Evolutionary conservation across 2,329 filamentous ascomycete genomes (phyloP).

Genomic region (Diaporthe citri): DNA sequence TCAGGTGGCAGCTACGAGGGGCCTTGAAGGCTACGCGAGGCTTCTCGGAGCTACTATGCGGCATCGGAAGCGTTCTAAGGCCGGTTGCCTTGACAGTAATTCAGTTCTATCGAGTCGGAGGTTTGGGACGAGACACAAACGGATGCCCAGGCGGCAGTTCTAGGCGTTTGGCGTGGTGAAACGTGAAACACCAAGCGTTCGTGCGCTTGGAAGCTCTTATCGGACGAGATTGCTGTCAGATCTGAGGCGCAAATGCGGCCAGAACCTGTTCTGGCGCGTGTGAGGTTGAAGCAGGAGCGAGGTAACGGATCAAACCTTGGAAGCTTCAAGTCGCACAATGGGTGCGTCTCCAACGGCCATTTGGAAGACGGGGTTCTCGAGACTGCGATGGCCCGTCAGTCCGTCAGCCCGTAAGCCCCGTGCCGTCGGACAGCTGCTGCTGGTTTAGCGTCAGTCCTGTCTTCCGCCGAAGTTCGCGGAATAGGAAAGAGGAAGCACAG

Average conservation of each 20-base stretch:
- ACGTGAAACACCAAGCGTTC: conserved; percentile 20
- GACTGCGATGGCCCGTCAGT: conserved; percentile 8
- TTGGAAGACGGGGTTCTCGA: neutral
- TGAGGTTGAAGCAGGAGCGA: neutral
- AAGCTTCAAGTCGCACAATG: neutral
- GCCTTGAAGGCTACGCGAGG: neutral
- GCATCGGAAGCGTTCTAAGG: neutral
- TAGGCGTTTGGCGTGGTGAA: conserved; percentile 24
- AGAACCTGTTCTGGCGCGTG: neutral
- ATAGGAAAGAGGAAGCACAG: neutral
- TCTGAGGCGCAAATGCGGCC: neutral
- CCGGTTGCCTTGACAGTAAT: neutral
- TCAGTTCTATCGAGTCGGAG: neutral
- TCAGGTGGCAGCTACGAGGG: conserved; percentile 14
- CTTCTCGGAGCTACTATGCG: neutral
- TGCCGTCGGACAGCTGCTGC: conserved; percentile 12
- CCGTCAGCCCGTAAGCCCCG: conserved; percentile 9
- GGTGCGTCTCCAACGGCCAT: neutral
- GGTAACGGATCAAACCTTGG: conserved; percentile 11
- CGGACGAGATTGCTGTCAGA: conserved; percentile 1
- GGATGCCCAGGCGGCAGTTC: conserved; percentile 28
- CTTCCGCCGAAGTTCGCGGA: neutral
- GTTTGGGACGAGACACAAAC: conserved; percentile 13
- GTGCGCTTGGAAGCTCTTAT: conserved; percentile 6
- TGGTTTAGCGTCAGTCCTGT: neutral